Evolutionary conservation across 371 early-diverging fungal species (phyloP).

Genomic region (Syncephalis plumigaleata): DNA sequence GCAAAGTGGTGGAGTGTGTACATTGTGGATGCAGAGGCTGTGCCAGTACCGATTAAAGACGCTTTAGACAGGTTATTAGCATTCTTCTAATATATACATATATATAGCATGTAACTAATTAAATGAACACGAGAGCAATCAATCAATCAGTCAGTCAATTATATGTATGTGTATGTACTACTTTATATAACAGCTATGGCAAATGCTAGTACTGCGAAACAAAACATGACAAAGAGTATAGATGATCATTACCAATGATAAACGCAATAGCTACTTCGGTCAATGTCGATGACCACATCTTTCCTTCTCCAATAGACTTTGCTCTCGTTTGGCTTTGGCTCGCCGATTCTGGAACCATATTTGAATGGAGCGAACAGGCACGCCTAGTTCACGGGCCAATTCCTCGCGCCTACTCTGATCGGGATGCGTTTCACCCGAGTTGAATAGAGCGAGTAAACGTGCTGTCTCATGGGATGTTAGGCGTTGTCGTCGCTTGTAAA

Average conservation of each 20-base stretch:
- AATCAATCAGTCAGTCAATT: too few species aligned
- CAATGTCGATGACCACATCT: conserved; percentile 5
- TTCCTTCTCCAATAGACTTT: conserved; percentile 9
- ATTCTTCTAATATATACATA: too few species aligned
- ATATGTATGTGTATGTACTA: too few species aligned
- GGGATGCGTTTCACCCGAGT: conserved; percentile 54
- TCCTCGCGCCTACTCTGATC: conserved; percentile 68
- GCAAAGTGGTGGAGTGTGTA: conserved; percentile 78
- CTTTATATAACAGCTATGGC: too few species aligned
- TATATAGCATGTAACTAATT: too few species aligned
- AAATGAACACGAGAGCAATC: too few species aligned
- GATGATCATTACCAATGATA: too few species aligned
- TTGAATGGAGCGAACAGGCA: conserved; percentile 89
- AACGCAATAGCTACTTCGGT: too few species aligned
- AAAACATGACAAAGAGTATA: too few species aligned
- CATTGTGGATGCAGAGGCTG: conserved; percentile 72
- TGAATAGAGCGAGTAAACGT: conserved; percentile 21
- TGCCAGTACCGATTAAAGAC: conserved; percentile 1
- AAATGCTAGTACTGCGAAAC: too few species aligned
- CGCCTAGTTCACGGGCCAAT: conserved; percentile 67
- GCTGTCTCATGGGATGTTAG: too few species aligned
- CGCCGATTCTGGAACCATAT: conserved; percentile 99
- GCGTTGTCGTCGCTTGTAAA: too few species aligned
- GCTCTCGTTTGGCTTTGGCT: conserved; percentile 73
- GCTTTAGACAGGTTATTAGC: neutral